Evolutionary conservation across 2,329 filamentous ascomycete genomes (phyloP).

Genomic region (Fusarium circinatum): DNA sequence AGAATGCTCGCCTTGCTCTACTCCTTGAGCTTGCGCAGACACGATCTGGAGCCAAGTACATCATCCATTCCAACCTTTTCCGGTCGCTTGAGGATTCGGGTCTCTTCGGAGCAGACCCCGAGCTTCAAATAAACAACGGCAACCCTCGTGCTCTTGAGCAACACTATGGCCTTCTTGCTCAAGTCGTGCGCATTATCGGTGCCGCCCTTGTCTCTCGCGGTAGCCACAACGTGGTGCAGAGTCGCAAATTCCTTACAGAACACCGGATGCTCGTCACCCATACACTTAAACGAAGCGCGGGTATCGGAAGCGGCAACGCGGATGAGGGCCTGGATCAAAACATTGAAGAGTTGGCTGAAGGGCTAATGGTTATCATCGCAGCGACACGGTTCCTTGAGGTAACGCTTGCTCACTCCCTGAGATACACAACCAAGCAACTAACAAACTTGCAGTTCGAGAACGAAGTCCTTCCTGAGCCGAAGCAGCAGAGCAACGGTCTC

Average conservation of each 20-base stretch:
- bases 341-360: slow-evolving; percentile 82
- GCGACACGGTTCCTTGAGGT: slow-evolving; percentile 90
- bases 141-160: slow-evolving; percentile 77
- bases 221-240: slow-evolving; percentile 83
- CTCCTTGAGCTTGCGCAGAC: slow-evolving; percentile 87
- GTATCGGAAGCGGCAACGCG: slow-evolving; percentile 67
- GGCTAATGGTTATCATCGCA: slow-evolving; percentile 83
- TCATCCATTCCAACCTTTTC: slow-evolving; percentile 92
- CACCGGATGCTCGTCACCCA: slow-evolving; percentile 87
- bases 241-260: slow-evolving; percentile 81
- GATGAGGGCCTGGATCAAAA: slow-evolving; percentile 64
- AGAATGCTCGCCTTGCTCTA: slow-evolving; percentile 80
- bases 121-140: slow-evolving; percentile 83
- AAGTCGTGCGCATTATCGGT: slow-evolving; percentile 82
- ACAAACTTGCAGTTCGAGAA: slow-evolving; percentile 54
- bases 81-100: slow-evolving; percentile 80
- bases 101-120: slow-evolving; percentile 91
- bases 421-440: slow-evolving; percentile 11
- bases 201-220: slow-evolving; percentile 85
- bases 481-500: slow-evolving; percentile 48
- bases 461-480: slow-evolving; percentile 48
- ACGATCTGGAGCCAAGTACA: slow-evolving; percentile 81
- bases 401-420: slow-evolving; percentile 45
- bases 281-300: slow-evolving; percentile 88
- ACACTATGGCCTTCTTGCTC: slow-evolving; percentile 86